Percentiles rank a stretch among this genome's conserved stretches.
Conservation (phyloP, 371 early-diverging fungal species). For the Mortierella sp. region DNA sequence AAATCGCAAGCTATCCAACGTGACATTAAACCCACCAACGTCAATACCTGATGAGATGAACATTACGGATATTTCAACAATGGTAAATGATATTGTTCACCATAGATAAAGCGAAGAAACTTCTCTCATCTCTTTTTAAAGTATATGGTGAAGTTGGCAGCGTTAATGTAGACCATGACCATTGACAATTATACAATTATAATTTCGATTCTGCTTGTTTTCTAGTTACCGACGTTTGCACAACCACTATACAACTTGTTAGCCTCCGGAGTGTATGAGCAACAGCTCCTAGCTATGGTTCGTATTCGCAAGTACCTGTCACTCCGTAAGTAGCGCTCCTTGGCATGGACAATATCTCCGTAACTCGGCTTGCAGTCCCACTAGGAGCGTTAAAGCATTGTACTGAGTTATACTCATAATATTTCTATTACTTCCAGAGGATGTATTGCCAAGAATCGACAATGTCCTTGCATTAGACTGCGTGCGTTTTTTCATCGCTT, state of each 20-base stretch:
- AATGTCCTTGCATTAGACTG: slow-evolving; percentile 50
- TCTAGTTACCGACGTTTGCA: slow-evolving; percentile 51
- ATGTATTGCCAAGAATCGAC: slow-evolving; percentile 52
- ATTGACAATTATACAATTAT: not conserved
- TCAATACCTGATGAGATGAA: slow-evolving; percentile 56
- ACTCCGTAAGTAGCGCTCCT: slow-evolving; percentile 31
- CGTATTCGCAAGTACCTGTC: slow-evolving; percentile 55
- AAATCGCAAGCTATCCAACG: slow-evolving; percentile 52
- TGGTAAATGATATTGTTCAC: slow-evolving; percentile 25
- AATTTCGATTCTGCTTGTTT: not conserved
- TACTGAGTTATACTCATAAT: too few relatives aligned
- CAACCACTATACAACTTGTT: slow-evolving; percentile 50
- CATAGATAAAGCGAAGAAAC: too few relatives aligned
- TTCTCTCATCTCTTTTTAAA: not conserved
- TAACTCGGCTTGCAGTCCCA: not conserved
- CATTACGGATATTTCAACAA: slow-evolving; percentile 52
- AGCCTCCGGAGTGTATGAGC: slow-evolving; percentile 47
- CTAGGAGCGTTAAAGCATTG: not conserved
- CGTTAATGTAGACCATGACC: too few relatives aligned
- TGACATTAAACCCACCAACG: slow-evolving; percentile 48
- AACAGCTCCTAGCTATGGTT: slow-evolving; percentile 52
- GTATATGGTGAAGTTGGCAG: not conserved
- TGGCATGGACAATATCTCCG: not conserved
- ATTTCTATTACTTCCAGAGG: slow-evolving; percentile 33
- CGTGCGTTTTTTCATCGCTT: slow-evolving; percentile 40